Evolutionary conservation across 202 grass and related monocot genomes (phyloP), one percentile per base, ranked within the genome.

Genomic region (Brachypodium distachyon): DNA sequence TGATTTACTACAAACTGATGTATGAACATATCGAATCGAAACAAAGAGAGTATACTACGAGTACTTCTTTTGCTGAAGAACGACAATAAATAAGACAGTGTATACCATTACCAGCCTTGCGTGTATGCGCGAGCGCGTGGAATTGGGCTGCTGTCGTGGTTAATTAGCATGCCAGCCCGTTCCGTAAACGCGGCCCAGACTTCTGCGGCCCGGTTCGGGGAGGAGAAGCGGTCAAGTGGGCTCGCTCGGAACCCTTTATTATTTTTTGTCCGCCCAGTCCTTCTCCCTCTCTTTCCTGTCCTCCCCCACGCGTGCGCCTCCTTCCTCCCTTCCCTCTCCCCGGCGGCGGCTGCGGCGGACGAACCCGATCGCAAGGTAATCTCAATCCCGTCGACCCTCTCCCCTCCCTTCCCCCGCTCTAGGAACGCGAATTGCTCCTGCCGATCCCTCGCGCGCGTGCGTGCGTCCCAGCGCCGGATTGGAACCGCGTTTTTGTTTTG

Each of bases 331-430:
- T 33, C 0, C 38, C 68, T 67, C 64, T 46, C 41, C 14, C 14
- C 25, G 8, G 2, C 25, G 9, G 25, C 79, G 60, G 54, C 77
- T 55, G 78, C 56, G 33, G 49, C 42, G 22, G 23, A 11, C 64
- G 71, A 58, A 52, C 25, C 71, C 61, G 16, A 48, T 49, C 61
- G 50, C 63, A 40, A 76, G 81, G 81, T 83, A 68, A 3, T 19
- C 28, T 19, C 61, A 0, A n/a, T n/a, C n/a, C 27, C 21, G 14
- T 1, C 36, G n/a, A n/a, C n/a, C n/a, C n/a, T n/a, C n/a, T n/a
- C 4, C 1, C 47, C 17, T 1, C 68, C 19, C 12, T 2, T 34
- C 18, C 3, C n/a, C 16, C 17, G 1, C 9, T 46, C 64, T 31
- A 7, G 9, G 5, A 51, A 22, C 46, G n/a, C 1, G 19, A 1